Evolutionary conservation across 164 flowering plant species (phyloP).

Genomic region (Akebia trifoliata): DNA sequence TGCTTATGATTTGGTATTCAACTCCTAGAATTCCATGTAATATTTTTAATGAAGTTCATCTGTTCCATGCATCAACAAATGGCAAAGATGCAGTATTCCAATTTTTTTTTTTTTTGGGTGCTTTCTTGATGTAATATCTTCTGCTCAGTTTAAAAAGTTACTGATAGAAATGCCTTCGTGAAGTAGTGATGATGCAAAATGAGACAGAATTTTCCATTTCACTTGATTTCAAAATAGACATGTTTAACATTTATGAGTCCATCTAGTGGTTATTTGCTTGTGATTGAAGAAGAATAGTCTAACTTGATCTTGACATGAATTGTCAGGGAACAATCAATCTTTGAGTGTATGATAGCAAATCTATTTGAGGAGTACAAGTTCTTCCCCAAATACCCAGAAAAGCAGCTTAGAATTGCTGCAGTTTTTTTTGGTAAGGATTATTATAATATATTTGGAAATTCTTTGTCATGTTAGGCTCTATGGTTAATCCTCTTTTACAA

Average conservation of each 20-base stretch:
- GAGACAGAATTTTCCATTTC: background rate
- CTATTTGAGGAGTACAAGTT: constrained; percentile 90
- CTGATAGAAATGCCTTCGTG: background rate
- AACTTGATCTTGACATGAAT: background rate
- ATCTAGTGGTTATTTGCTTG: background rate
- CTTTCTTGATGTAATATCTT: background rate
- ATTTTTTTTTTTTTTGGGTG: no score
- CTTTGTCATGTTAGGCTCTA: background rate
- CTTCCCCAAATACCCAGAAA: constrained; percentile 91
- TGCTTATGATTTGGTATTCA: no score
- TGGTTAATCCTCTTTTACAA: background rate
- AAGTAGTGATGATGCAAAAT: background rate
- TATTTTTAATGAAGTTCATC: no score
- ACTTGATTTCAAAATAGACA: background rate
- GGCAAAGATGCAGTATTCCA: no score
- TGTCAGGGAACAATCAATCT: constrained; percentile 77
- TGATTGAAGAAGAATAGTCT: background rate
- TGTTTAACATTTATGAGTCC: background rate
- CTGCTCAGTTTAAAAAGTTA: background rate
- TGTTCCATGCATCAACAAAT: background rate
- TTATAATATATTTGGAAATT: background rate
- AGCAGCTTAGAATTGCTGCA: constrained; percentile 84
- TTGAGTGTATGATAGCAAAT: constrained; percentile 81
- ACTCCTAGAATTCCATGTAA: no score
- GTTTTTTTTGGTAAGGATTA: constrained; percentile 72